Conservation (phyloP, 306 rosid genomes). For the Vachellia pachyceras region DNA sequence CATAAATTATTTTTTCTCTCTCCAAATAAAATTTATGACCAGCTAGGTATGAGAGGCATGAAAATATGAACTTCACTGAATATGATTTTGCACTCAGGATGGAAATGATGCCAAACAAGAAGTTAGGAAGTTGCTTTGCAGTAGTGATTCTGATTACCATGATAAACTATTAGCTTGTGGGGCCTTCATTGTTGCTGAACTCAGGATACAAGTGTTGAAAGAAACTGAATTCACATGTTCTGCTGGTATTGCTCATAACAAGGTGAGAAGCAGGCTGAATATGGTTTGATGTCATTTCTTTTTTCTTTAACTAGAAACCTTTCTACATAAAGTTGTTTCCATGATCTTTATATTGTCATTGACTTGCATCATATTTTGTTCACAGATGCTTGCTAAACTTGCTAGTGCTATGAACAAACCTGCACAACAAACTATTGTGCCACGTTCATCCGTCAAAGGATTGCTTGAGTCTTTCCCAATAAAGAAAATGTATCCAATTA, state of each 20-base stretch:
- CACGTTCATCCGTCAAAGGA: slow-evolving; percentile 76
- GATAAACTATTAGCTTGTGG: slow-evolving; percentile 97
- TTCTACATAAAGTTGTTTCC: slow-evolving; percentile 5
- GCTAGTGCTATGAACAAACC: slow-evolving; percentile 97
- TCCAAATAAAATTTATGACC: slow-evolving; percentile 19
- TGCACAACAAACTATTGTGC: slow-evolving; percentile 96
- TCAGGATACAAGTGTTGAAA: slow-evolving; percentile 84
- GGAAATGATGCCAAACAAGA: slow-evolving; percentile 61
- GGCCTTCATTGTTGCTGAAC: slow-evolving; percentile 82
- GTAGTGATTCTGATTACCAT: slow-evolving; percentile 65
- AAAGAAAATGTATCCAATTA: slow-evolving; percentile 77
- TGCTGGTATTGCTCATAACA: slow-evolving; percentile 98
- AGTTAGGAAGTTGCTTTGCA: slow-evolving; percentile 74
- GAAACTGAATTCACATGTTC: slow-evolving; percentile 96
- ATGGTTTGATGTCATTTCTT: not conserved
- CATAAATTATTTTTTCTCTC: slow-evolving; percentile 22
- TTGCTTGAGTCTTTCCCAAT: slow-evolving; percentile 88
- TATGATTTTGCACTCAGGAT: slow-evolving; percentile 57
- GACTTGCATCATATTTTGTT: slow-evolving; percentile 37
- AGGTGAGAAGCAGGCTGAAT: slow-evolving; percentile 54
- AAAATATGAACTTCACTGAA: slow-evolving; percentile 30
- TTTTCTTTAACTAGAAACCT: slow-evolving; percentile 16
- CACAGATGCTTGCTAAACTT: slow-evolving; percentile 92
- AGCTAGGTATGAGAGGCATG: slow-evolving; percentile 26
- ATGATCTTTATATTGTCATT: slow-evolving; percentile 3